phyloP scores from a whole-genome alignment of 805 yeast genomes.

The Lipomyces anomalus region DNA sequence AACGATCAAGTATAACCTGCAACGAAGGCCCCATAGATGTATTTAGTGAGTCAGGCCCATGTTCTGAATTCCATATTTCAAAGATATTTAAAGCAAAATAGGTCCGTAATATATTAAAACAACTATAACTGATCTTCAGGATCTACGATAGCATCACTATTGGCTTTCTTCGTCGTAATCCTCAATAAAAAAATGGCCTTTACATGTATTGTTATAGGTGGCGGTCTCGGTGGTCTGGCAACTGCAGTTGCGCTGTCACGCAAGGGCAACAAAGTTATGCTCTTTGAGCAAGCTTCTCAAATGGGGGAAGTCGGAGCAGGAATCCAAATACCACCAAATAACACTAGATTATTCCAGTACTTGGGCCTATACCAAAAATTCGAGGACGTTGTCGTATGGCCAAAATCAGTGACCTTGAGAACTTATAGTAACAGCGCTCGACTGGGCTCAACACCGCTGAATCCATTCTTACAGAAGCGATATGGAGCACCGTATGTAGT shows the following conservation, averaged over 20 bases:
- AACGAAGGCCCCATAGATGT: no score
- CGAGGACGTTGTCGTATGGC: neutral
- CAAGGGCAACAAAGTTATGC: conserved; percentile 30
- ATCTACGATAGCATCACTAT: no score
- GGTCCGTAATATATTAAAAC: no score
- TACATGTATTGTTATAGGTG: conserved; percentile 31
- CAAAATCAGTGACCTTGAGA: neutral
- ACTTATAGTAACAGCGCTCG: neutral
- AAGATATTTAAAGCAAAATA: no score
- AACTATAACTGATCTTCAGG: no score
- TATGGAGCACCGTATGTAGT: conserved; percentile 9
- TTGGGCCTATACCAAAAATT: conserved; percentile 25
- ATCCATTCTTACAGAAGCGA: conserved; percentile 1
- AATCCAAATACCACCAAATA: conserved; percentile 34
- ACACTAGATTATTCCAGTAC: conserved; percentile 27
- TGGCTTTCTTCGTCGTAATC: no score
- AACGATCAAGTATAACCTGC: no score
- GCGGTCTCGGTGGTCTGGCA: conserved; percentile 33
- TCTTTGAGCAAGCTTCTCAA: conserved; percentile 30
- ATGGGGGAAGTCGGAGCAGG: conserved; percentile 37
- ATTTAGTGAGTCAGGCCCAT: no score
- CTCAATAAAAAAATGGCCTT: no score
- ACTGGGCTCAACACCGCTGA: conserved; percentile 1
- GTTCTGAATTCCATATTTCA: no score
- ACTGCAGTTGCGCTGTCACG: conserved; percentile 30